These are phyloP conservation scores for Dysphania ambrosioides DNA, from an alignment of 148 eudicot species.

Conservation along the genomic window DNA sequence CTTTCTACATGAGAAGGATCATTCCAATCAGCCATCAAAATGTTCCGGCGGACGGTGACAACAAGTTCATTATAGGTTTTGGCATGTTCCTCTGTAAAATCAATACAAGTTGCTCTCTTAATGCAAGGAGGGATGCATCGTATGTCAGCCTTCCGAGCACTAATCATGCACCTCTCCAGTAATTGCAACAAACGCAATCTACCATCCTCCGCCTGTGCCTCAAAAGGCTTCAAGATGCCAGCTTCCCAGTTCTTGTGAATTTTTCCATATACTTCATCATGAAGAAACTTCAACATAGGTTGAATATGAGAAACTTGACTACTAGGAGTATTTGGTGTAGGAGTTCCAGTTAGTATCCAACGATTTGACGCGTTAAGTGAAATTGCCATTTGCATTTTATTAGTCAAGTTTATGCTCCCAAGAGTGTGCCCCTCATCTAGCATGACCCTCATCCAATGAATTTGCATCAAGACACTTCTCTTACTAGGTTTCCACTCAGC, in stretches of 20 bases:
- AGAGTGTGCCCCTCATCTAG: slow-evolving; percentile 98
- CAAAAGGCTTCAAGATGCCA: slow-evolving; percentile 83
- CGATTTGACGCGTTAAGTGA: slow-evolving; percentile 76
- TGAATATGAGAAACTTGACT: slow-evolving; percentile 84
- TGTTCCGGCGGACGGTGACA: slow-evolving; percentile 84
- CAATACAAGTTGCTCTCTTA: slow-evolving; percentile 57
- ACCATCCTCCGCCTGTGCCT: slow-evolving; percentile 92
- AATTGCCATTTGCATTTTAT: slow-evolving; percentile 83
- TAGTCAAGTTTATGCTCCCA: slow-evolving; percentile 83
- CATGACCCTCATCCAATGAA: slow-evolving; percentile 87
- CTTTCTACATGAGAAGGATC: slow-evolving; percentile 97
- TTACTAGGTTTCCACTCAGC: slow-evolving; percentile 82
- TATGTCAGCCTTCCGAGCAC: slow-evolving; percentile 86
- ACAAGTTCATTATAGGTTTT: slow-evolving; percentile 87
- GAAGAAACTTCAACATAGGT: slow-evolving; percentile 83
- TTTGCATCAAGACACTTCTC: slow-evolving; percentile 76
- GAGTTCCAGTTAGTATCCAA: slow-evolving; percentile 96
- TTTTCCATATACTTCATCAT: slow-evolving; percentile 80
- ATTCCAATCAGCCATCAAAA: slow-evolving; percentile 96
- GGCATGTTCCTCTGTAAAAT: slow-evolving; percentile 79
- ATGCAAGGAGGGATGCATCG: slow-evolving; percentile 85
- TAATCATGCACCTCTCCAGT: slow-evolving; percentile 89
- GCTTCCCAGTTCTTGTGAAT: slow-evolving; percentile 81
- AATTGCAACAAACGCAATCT: slow-evolving; percentile 67
- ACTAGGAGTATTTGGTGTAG: slow-evolving; percentile 90